phyloP scores from a whole-genome alignment of 331 rosid genomes.

The Rosa hybrid region DNA sequence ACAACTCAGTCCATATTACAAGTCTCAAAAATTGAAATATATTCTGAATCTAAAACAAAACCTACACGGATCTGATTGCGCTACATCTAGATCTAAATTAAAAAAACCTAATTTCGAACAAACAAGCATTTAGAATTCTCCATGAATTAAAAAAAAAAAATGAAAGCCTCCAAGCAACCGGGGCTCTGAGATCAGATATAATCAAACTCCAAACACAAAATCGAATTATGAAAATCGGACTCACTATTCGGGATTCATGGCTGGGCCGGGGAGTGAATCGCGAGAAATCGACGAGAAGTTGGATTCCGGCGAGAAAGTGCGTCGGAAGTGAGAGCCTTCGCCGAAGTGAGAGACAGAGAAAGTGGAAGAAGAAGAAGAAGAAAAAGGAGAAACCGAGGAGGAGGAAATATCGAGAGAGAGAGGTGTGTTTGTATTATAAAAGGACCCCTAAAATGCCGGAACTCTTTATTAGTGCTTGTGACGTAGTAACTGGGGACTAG shows the following conservation, averaged over 20 bases:
- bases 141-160: neutral
- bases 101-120: conserved; percentile 3
- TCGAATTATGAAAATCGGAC: conserved; percentile 24
- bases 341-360: conserved; percentile 38
- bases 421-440: conserved; percentile 31
- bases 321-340: conserved; percentile 22
- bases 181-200: neutral
- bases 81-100: conserved; percentile 52
- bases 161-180: neutral
- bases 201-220: neutral
- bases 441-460: conserved; percentile 41
- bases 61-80: conserved; percentile 49
- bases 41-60: neutral
- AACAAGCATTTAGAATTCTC: neutral
- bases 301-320: conserved; percentile 35
- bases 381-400: conserved; percentile 42
- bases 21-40: neutral
- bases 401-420: neutral
- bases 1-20: neutral
- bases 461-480: conserved; percentile 16
- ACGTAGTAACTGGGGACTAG: conserved; percentile 10
- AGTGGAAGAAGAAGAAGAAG: neutral
- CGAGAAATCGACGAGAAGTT: conserved; percentile 22
- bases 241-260: conserved; percentile 99
- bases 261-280: conserved; percentile 27